Evolutionary conservation across 495 filamentous ascomycete genomes (phyloP).

Genomic region (Recurvomyces mirabilis): DNA sequence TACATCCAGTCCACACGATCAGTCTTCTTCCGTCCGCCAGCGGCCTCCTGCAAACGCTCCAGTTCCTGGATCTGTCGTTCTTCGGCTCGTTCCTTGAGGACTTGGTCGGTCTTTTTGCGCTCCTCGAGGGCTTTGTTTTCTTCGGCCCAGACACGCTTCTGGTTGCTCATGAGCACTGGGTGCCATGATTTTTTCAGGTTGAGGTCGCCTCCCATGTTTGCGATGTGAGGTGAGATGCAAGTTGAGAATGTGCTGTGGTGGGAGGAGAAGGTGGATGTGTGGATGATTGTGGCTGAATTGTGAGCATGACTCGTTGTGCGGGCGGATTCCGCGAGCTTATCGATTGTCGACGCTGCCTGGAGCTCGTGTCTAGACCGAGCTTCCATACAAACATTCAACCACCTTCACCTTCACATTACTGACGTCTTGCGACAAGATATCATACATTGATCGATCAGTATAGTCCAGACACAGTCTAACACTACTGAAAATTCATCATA

Average conservation of each 20-base stretch:
- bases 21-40: constrained; percentile 61
- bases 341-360: no score
- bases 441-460: no score
- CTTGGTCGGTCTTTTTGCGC: constrained; percentile 77
- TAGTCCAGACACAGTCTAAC: no score
- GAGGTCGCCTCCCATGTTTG: constrained; percentile 71
- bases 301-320: no score
- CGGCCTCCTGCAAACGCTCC: constrained; percentile 76
- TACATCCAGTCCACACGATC: constrained; percentile 98
- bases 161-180: constrained; percentile 70
- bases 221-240: constrained; percentile 1
- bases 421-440: no score
- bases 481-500: no score
- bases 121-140: constrained; percentile 93
- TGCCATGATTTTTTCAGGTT: constrained; percentile 99
- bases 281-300: neutral
- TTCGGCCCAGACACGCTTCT: constrained; percentile 70
- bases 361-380: no score
- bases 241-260: constrained; percentile 2
- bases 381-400: no score
- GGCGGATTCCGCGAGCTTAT: no score
- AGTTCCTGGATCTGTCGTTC: constrained; percentile 89
- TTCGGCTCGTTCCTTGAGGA: constrained; percentile 84
- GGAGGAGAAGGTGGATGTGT: neutral
- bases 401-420: no score